phyloP scores from a whole-genome alignment of 2,329 filamentous ascomycete species.

The Botryosphaeria dothidea region DNA sequence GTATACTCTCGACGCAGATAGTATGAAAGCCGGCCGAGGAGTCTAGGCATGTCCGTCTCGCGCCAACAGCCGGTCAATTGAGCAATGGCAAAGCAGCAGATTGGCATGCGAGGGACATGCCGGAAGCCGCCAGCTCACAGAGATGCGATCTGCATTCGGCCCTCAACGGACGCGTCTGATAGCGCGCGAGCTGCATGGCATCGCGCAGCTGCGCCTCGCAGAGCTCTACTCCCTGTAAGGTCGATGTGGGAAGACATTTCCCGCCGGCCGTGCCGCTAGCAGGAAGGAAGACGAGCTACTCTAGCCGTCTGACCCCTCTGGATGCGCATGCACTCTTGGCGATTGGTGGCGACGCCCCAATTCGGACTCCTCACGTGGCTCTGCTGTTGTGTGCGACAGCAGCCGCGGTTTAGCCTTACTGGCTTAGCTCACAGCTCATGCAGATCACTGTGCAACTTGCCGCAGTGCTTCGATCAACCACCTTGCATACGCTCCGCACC shows the following conservation, averaged over 20 bases:
- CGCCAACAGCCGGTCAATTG: neutral
- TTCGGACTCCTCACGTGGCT: neutral
- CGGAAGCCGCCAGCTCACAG: neutral
- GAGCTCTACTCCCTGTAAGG: no score
- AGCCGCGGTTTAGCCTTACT: neutral
- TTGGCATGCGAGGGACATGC: conserved; percentile 11
- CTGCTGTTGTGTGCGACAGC: neutral
- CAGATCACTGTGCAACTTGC: neutral
- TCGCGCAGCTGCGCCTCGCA: neutral
- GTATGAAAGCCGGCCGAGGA: neutral
- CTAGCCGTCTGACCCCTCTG: neutral
- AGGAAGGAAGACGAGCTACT: neutral
- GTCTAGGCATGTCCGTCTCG: neutral
- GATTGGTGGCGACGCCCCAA: neutral
- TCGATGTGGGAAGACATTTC: neutral
- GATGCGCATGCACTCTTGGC: neutral
- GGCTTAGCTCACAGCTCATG: neutral
- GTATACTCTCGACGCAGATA: neutral
- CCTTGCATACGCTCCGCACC: neutral
- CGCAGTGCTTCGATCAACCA: neutral
- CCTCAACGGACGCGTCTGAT: neutral
- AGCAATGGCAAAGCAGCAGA: neutral
- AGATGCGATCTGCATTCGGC: neutral
- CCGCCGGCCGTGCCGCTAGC: neutral
- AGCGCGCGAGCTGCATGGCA: neutral